Conservation (phyloP, 148 eudicot species). For the Drosera capensis region DNA sequence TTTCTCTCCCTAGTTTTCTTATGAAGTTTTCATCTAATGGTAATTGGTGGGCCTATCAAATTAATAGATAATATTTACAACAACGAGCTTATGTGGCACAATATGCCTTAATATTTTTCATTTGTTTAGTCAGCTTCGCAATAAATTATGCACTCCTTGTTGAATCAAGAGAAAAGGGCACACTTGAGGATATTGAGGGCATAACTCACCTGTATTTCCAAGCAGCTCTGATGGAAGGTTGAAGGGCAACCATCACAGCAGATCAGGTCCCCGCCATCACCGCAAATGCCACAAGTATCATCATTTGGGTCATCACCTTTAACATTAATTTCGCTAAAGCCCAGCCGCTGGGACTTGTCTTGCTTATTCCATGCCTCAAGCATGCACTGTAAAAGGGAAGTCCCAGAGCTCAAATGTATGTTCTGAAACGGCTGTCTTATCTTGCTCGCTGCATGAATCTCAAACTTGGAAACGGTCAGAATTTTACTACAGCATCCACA, state of each 20-base stretch:
- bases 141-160: neutral
- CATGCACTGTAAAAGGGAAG: slow-evolving; percentile 68
- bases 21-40: too few species aligned
- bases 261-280: slow-evolving; percentile 96
- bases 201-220: slow-evolving; percentile 52
- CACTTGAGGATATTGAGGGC: neutral
- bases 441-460: slow-evolving; percentile 84
- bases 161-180: neutral
- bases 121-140: too few species aligned
- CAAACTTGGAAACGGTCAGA: slow-evolving; percentile 63
- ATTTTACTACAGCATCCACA: slow-evolving; percentile 96
- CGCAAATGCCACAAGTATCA: slow-evolving; percentile 88
- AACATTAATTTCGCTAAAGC: slow-evolving; percentile 42
- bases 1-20: too few species aligned
- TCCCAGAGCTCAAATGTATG: slow-evolving; percentile 53
- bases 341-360: slow-evolving; percentile 40
- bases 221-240: slow-evolving; percentile 86
- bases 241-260: slow-evolving; percentile 99
- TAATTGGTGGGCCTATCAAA: too few species aligned
- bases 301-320: slow-evolving; percentile 94
- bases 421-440: slow-evolving; percentile 64
- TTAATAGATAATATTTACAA: too few species aligned
- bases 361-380: slow-evolving; percentile 79
- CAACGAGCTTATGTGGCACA: too few species aligned
- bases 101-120: too few species aligned